phyloP scores from a whole-genome alignment of 2,329 filamentous ascomycete genomes.

The Ceratocystis smalleyi region DNA sequence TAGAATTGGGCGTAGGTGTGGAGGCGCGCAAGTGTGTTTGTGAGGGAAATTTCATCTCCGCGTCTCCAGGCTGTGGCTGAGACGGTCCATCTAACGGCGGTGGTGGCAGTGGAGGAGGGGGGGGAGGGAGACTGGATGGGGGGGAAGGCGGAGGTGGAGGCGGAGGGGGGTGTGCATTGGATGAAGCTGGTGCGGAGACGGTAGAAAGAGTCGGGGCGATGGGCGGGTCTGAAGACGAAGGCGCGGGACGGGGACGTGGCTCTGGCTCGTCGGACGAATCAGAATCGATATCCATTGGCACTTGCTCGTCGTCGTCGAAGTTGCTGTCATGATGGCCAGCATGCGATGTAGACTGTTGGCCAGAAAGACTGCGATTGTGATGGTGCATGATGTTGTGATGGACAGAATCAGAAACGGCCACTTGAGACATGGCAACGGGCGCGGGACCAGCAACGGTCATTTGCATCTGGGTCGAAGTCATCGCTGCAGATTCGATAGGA shows the following conservation, averaged over 20 bases:
- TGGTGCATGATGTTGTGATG: background rate
- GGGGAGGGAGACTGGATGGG: background rate
- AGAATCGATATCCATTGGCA: constrained; percentile 13
- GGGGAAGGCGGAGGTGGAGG: background rate
- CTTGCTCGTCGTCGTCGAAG: constrained; percentile 8
- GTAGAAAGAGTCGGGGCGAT: background rate
- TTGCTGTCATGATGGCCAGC: background rate
- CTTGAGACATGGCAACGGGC: constrained; percentile 12
- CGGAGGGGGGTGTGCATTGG: background rate
- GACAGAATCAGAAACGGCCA: constrained; percentile 7
- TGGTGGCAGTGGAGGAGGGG: background rate
- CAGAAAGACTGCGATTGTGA: background rate
- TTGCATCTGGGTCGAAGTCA: constrained; percentile 17
- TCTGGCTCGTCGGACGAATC: constrained; percentile 6
- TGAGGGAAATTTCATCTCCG: background rate
- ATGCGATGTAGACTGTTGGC: background rate
- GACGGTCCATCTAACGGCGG: background rate
- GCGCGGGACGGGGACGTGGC: background rate
- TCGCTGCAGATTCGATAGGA: constrained; percentile 10
- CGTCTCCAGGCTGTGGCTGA: background rate
- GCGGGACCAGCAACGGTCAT: constrained; percentile 14
- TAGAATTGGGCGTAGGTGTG: background rate
- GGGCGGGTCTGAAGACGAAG: background rate
- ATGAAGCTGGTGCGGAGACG: background rate
- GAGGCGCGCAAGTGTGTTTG: background rate